These are phyloP conservation scores for Bruguiera sexangula DNA, from an alignment of 345 rosid species.

Conservation along the genomic window DNA sequence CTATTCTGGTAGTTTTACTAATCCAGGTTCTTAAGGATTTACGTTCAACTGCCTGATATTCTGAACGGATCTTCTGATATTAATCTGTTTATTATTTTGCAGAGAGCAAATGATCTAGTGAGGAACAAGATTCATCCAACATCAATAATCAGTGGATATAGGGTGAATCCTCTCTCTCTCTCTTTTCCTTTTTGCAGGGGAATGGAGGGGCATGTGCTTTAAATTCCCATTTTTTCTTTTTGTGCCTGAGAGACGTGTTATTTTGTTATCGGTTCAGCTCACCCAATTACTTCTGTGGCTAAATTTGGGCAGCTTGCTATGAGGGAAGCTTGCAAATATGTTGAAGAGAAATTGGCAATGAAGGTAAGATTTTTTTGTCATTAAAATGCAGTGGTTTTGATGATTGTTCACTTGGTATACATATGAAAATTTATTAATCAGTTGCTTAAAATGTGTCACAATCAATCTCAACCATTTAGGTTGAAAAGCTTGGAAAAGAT, in stretches of 20 bases:
- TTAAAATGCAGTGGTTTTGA: background rate
- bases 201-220: no score
- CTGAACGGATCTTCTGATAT: background rate
- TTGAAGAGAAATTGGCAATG: conserved; percentile 80
- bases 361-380: conserved; percentile 45
- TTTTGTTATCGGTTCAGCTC: background rate
- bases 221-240: no score
- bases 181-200: background rate
- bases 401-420: background rate
- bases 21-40: background rate
- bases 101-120: conserved; percentile 96
- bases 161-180: conserved; percentile 43
- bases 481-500: conserved; percentile 93
- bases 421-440: background rate
- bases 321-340: conserved; percentile 96
- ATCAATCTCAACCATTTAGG: conserved; percentile 30
- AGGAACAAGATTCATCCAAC: conserved; percentile 98
- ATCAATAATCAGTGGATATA: conserved; percentile 89
- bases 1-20: background rate
- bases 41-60: background rate
- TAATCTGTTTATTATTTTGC: conserved; percentile 21
- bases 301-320: conserved; percentile 71
- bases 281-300: conserved; percentile 6
- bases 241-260: background rate
- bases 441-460: no score